Base-by-base conservation (phyloP, 768 basidiomycete genomes). In the Holtermanniella nyarrowii region DNA sequence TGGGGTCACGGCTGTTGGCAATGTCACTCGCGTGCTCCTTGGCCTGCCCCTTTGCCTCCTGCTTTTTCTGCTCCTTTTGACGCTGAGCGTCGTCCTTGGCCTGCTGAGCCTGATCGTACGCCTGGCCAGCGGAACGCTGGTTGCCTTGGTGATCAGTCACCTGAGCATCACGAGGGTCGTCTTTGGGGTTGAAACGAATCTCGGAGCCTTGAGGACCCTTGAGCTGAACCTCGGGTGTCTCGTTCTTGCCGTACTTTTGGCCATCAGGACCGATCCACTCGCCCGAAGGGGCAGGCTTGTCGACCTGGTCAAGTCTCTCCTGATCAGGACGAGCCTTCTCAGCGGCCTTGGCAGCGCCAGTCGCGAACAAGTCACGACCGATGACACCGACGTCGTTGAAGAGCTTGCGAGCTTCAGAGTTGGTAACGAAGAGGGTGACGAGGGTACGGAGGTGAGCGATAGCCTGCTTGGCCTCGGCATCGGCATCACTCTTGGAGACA, bases 321-420 rank as follows among this genome's bases (percentile, higher is more conserved):
- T 81, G 68, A 45, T 73, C 61, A 0, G 93, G 93, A 2, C 82
- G 80, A 26, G 89, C 74, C 47, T 69, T 70, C 26, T 80, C 78
- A 5, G 86, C 85, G 12, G 79, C 82, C 64, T 88, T 85, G 59
- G 76, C 69, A 0, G 85, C 82, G 18, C 79, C 79, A 37, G 79
- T 82, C 3, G 86, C 80, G 55, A 93, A 80, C 49, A 95, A 76
- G 69, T 93, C 88, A 40, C 88, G 83, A 56, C 72, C 73, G 54
- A 75, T 64, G 48, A 73, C 56, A 25, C 72, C 71, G 47, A 74
- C 49, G 57, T 75, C 74, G 43, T 63, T 65, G 48, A 91, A 72
- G 24, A 95, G 81, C 69, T 95, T 93, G 62, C 89, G 84, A 25
- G 86, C 84, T 74, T 93, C 75, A 0, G 86, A 84, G 74, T 99